Base-by-base conservation (phyloP, 2,329 filamentous ascomycete species). In the Alternaria alternata region DNA sequence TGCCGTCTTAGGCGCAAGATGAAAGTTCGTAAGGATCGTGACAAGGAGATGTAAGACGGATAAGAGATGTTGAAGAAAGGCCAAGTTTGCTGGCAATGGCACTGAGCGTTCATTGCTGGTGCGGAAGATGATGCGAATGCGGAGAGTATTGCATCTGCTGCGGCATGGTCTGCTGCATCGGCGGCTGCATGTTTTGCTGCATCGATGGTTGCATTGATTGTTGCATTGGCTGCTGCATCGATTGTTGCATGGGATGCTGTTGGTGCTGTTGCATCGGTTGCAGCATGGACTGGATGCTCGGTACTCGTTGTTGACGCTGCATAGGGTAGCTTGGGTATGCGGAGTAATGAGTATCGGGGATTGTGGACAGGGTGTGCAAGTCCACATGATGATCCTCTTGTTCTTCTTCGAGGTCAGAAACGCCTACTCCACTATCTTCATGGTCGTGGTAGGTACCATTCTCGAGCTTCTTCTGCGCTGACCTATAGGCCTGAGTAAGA, bases 391-490 rank as follows among this genome's bases (percentile, higher is more conserved):
- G 72, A 60, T 77, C 75, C 63, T 77, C 74, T 69, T 70, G 63
- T 64, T 79, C 78, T 77, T 78, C 78, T 71, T 83, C 81, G 78
- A 79, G 76, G 74, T 84, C 82, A 73, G 82, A 83, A 72, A 80
- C 74, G 67, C 86, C 89, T 81, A 91, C 86, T 74, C 88, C 89
- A 81, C 87, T 90, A 81, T 92, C 90, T 81, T 91, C 89, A 81
- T 81, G 76, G 67, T 81, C 78, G 68, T 74, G 74, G 72, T 80
- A 78, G 71, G 73, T 81, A 80, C 79, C 80, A 70, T 69, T 67
- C 54, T 68, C 68, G 83, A 86, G 87, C 80, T 88, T 89, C 71
- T 89, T 89, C 59, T 86, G 84, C 59, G 86, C 87, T 57, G 89
- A 86, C 63, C 91, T 87, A 65, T 88, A 85, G 53, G 88, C 87